phyloP scores from a whole-genome alignment of 768 basidiomycete species.

The Pluteus cervinus region DNA sequence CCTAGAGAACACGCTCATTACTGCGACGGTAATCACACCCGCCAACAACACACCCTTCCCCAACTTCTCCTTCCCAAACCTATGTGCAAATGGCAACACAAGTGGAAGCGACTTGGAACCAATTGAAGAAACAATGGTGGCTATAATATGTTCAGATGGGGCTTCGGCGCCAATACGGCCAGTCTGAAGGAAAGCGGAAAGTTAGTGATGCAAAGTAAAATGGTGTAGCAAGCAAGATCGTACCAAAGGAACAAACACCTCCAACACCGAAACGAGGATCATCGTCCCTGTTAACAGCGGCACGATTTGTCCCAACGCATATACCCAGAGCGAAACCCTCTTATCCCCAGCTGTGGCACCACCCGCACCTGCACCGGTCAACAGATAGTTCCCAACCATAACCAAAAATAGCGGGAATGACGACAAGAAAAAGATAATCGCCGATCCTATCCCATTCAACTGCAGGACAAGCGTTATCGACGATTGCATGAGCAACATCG shows the following conservation, averaged over 20 bases:
- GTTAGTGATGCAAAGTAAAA: neutral
- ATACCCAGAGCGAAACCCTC: conserved; percentile 50
- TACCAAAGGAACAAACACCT: conserved; percentile 89
- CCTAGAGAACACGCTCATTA: conserved; percentile 57
- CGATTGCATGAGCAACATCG: conserved; percentile 56
- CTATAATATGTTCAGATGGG: conserved; percentile 86
- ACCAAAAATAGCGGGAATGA: conserved; percentile 51
- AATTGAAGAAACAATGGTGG: conserved; percentile 59
- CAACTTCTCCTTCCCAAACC: conserved; percentile 44
- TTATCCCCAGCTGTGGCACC: neutral
- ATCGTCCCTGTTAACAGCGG: conserved; percentile 55
- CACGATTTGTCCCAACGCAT: conserved; percentile 52
- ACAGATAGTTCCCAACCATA: conserved; percentile 44
- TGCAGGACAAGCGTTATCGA: conserved; percentile 55
- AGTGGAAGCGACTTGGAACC: conserved; percentile 57
- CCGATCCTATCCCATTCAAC: conserved; percentile 64
- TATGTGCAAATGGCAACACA: conserved; percentile 64
- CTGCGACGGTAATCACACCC: conserved; percentile 36
- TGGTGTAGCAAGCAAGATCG: conserved; percentile 13
- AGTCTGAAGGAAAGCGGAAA: conserved; percentile 38
- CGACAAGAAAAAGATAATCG: conserved; percentile 65
- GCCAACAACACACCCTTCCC: conserved; percentile 36
- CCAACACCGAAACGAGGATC: conserved; percentile 54
- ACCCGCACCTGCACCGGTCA: conserved; percentile 15
- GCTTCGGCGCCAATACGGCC: conserved; percentile 79